Conservation (phyloP, 148 eudicot species). For the Chenopodium formosanum region DNA sequence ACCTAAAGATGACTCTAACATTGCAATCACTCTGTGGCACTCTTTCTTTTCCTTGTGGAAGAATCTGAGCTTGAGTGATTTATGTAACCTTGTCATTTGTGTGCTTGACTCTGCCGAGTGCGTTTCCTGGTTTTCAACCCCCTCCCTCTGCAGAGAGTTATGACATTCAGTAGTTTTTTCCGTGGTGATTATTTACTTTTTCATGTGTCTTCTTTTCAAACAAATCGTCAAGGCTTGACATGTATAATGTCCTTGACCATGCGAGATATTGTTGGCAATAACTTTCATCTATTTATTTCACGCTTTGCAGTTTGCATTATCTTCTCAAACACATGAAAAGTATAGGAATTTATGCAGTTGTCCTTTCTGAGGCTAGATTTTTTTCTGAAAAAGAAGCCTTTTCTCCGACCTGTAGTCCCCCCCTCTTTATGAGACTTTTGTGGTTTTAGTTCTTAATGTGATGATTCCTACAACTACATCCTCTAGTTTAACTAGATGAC, state of each 20-base stretch:
- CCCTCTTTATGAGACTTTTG: background rate
- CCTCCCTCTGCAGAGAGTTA: background rate
- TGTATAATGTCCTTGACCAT: background rate
- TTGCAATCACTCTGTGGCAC: background rate
- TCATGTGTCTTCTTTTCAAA: background rate
- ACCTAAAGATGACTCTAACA: background rate
- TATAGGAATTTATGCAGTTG: constrained; percentile 6
- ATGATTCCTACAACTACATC: background rate
- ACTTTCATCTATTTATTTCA: background rate
- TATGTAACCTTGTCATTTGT: background rate
- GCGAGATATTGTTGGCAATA: constrained; percentile 4
- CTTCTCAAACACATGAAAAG: constrained; percentile 17
- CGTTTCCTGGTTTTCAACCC: background rate
- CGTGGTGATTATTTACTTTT: background rate
- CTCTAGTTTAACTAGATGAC: background rate
- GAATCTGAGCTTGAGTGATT: background rate
- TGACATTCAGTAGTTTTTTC: background rate
- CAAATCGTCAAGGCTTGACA: background rate
- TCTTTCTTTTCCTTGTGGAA: background rate
- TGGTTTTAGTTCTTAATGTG: background rate
- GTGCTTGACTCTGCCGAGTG: background rate
- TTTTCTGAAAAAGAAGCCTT: constrained; percentile 1
- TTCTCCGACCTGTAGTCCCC: background rate
- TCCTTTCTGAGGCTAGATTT: background rate
- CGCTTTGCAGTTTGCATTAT: background rate